A percentile compares a stretch with the other conserved stretches of the same genome.
phyloP scores from a whole-genome alignment of 352 stramenopile genomes.

The Nannochloropsis limnetica region DNA sequence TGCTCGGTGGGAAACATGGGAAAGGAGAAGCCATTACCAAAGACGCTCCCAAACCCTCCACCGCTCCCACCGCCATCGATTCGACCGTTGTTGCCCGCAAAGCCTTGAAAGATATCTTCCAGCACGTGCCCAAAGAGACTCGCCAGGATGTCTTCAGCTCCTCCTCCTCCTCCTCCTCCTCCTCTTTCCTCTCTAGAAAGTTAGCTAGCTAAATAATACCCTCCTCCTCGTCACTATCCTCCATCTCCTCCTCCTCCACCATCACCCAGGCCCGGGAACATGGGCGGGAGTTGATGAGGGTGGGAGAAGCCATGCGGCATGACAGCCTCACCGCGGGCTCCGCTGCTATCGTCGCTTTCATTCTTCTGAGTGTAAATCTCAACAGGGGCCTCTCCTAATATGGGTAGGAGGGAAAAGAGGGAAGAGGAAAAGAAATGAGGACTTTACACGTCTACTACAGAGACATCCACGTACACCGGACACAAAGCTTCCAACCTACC shows the following conservation, averaged over 20 bases:
- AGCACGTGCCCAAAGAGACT: background rate
- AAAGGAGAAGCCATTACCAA: background rate
- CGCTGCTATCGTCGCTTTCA: background rate
- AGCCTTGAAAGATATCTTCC: background rate
- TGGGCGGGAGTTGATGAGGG: background rate
- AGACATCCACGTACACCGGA: too few species aligned
- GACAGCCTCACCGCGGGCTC: background rate
- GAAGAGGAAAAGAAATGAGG: background rate
- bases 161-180: background rate
- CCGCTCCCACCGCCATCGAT: background rate
- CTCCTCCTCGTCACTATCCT: background rate
- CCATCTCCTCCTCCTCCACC: background rate
- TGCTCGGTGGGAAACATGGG: background rate
- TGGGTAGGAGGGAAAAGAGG: background rate
- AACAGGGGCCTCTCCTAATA: background rate
- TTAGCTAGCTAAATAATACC: too few species aligned
- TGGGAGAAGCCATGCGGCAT: background rate
- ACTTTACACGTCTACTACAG: too few species aligned
- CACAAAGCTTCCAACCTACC: background rate
- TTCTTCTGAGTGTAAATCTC: slow-evolving; percentile 15
- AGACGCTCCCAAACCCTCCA: background rate
- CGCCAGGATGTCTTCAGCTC: background rate
- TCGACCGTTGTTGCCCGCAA: background rate
- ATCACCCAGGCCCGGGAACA: background rate
- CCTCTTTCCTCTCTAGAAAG: too few species aligned